Evolutionary conservation across 208 protist genomes (phyloP), one percentile per base, ranked within the genome.

Genomic region (Leishmania gerbilli): DNA sequence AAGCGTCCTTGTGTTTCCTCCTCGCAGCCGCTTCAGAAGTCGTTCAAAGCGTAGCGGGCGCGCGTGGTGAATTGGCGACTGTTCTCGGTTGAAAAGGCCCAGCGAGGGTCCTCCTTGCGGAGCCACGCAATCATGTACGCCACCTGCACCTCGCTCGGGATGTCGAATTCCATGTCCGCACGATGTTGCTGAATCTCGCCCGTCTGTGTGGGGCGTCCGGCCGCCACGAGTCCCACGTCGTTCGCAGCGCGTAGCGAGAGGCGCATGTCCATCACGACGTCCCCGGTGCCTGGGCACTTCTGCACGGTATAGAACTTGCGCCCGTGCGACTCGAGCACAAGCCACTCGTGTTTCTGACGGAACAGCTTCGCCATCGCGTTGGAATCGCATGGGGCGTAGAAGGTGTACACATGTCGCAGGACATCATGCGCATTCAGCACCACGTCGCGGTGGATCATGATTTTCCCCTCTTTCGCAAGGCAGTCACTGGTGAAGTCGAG

Each of bases 101-200:
- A 98, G 37, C 95, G 91, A 49, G 95, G 95, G 83, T 98, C 95
- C 76, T 98, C 95, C 77, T 98, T 98, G 75, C 95, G 90, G 77
- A 97, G 87, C 93, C 95, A 98, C 15, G 93, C 95, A 85, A 98
- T 96, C 90, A 98, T 92, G 84, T 98, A 98, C 11, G 95, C 95
- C 53, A 98, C 90, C 67, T 90, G 90, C 37, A 98, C 88, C 65
- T 97, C 92, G 77, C 86, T 94, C 5, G 95, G 92, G 34, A 97
- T 81, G 71, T 98, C 95, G 78, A 98, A 98, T 85, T 98, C 92
- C 88, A 95, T 91, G 77, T 98, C 93, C 7, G 87, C 79, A 40
- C 95, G 92, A 74, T 93, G 93, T 81, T 94, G 92, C 42, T 88
- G 90, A 24, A 95, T 91, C 78, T 98, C 95, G 31, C 95, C 95